Percentiles rank a stretch among this genome's conserved stretches.
These are phyloP conservation scores for Neoarthrinium moseri DNA, from an alignment of 2,329 filamentous ascomycete species.

Conservation along the genomic window DNA sequence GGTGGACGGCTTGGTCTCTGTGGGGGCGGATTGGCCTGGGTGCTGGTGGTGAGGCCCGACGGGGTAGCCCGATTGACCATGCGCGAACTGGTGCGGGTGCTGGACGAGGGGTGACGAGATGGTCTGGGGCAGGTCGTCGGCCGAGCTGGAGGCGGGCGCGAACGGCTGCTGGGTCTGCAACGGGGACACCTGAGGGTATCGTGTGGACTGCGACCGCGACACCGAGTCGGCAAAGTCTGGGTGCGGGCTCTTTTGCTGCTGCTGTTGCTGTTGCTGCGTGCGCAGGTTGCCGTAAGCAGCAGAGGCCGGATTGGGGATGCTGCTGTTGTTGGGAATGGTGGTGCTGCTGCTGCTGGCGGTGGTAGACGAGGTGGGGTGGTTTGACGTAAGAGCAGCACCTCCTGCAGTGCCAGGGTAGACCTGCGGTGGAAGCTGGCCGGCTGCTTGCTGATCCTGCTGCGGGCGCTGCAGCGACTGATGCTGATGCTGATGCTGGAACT, in stretches of 20 bases:
- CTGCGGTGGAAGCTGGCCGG: conserved; percentile 25
- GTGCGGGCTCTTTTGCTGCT: conserved; percentile 33
- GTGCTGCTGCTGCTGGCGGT: conserved; percentile 16
- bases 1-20: conserved; percentile 47
- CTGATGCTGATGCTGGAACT: conserved; percentile 25
- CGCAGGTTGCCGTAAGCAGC: conserved; percentile 6
- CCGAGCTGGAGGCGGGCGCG: conserved; percentile 35
- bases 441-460: conserved; percentile 29
- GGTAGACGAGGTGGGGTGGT: conserved; percentile 24
- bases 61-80: conserved; percentile 13
- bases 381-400: conserved; percentile 11
- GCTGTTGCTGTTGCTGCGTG: conserved; percentile 18
- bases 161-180: conserved; percentile 33
- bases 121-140: conserved; percentile 38
- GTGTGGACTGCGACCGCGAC: conserved; percentile 52
- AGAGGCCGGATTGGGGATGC: conserved; percentile 10
- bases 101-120: conserved; percentile 17
- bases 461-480: conserved; percentile 23
- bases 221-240: conserved; percentile 48
- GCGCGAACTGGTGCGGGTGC: too few species aligned
- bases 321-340: conserved; percentile 25
- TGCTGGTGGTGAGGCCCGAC: conserved; percentile 10
- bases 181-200: conserved; percentile 35
- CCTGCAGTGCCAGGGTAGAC: background rate
- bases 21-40: conserved; percentile 23